Base-by-base conservation (phyloP, 2,329 filamentous ascomycete genomes). In the Fusarium incarnatum region DNA sequence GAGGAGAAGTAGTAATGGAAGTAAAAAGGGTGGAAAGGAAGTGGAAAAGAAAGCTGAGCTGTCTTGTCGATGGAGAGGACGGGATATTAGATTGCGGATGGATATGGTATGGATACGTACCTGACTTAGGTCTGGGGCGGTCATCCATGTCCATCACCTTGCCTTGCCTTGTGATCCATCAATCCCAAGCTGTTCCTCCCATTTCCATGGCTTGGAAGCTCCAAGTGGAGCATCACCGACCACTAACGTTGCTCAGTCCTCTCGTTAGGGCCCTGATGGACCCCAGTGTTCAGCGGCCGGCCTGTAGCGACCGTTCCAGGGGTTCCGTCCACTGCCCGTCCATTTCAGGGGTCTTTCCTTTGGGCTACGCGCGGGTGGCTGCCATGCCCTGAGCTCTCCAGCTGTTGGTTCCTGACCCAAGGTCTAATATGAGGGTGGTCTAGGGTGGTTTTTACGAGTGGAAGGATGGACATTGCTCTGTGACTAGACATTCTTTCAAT, bases 81-180 rank as follows among this genome's bases (percentile, higher is more conserved):
- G 63, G 68, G 68, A 71, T 71, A 71, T 71, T 71, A 71, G 64
- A 70, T 67, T 69, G 57, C 65, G 64, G 46, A 68, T 71, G 64
- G 64, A 68, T 71, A 71, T 71, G 64, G 64, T 71, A 71, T 71
- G 64, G 64, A 68, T 71, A 71, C 68, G 68, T 71, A 71, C 68
- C 68, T 58, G 47, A 53, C 8, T 53, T 53, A 53, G 49, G 23
- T 53, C 34, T 41, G 49, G 49, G 49, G 49, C 49, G 49, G 49
- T 53, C 34, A 53, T 42, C 49, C 49, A 53, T 53, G 49, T 40
- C 60, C 42, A 59, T 66, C 56, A 64, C 46, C 59, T 64, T 64
- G 59, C 25, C 45, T 64, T 49, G 47, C 48, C 61, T 67, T 67
- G 62, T 66, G 62, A 66, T 66, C 62, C 34, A 37, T 37, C 2